These are phyloP conservation scores for Lycium ferocissimum DNA, from an alignment of 257 asterid species.

Conservation along the genomic window DNA sequence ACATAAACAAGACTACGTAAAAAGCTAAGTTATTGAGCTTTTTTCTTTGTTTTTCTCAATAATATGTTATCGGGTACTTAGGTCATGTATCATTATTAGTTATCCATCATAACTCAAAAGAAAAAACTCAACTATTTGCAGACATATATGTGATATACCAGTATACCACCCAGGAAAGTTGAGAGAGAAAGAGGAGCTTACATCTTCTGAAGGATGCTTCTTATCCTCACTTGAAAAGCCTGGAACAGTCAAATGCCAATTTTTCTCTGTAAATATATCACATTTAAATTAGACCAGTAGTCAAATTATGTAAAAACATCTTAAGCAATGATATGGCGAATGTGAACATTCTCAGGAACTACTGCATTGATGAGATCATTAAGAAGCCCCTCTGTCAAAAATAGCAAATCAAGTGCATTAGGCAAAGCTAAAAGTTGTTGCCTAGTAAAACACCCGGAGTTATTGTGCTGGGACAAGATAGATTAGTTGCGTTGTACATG, in stretches of 20 bases:
- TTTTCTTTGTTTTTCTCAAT: background rate
- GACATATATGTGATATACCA: background rate
- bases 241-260: constrained; percentile 83
- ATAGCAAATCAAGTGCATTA: background rate
- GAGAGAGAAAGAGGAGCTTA: constrained; percentile 51
- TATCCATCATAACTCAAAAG: background rate
- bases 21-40: background rate
- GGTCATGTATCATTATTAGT: constrained; percentile 16
- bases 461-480: background rate
- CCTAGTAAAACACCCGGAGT: background rate
- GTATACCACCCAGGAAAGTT: background rate
- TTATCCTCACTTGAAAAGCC: constrained; percentile 84
- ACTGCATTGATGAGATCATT: constrained; percentile 3
- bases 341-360: background rate
- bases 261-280: constrained; percentile 68
- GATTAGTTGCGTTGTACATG: background rate
- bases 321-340: background rate
- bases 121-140: background rate
- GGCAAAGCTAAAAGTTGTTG: background rate
- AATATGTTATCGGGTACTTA: constrained; percentile 1
- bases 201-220: constrained; percentile 53
- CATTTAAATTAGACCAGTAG: background rate
- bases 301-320: background rate
- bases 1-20: background rate
- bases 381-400: constrained; percentile 8